Percentiles rank a stretch among this genome's conserved stretches.
phyloP scores from a whole-genome alignment of 768 basidiomycete species.

The Termitomyces sp. region DNA sequence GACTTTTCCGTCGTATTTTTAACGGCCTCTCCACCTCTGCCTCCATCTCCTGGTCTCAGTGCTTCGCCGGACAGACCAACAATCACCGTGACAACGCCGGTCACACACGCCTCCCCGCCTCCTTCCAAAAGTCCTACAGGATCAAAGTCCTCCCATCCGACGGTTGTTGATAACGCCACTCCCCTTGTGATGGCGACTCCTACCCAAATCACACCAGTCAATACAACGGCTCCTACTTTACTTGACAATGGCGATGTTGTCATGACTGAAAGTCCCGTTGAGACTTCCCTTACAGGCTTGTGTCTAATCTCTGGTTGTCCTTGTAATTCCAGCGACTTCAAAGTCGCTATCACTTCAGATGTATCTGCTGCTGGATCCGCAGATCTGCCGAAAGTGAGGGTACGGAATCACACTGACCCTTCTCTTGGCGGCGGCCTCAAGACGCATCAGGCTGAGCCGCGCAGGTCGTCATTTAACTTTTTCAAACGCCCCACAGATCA shows the following conservation, averaged over 20 bases:
- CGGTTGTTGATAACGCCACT: constrained; percentile 23
- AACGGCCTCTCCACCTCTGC: constrained; percentile 12
- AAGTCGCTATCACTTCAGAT: constrained; percentile 3
- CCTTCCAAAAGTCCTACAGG: constrained; percentile 2
- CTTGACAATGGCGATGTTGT: constrained; percentile 18
- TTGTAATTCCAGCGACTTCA: constrained; percentile 10
- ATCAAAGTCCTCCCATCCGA: constrained; percentile 20
- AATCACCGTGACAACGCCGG: constrained; percentile 9
- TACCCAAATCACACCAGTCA: constrained; percentile 14
- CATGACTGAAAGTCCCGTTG: constrained; percentile 34
- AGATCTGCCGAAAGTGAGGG: background rate
- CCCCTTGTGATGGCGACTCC: constrained; percentile 23
- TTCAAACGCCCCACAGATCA: constrained; percentile 24
- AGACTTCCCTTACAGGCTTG: constrained; percentile 12
- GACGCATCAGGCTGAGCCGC: constrained; percentile 9
- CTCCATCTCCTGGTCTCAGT: constrained; percentile 9
- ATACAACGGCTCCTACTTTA: background rate
- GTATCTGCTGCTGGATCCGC: background rate
- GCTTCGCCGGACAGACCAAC: constrained; percentile 2
- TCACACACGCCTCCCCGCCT: constrained; percentile 4
- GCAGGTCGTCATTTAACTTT: constrained; percentile 31
- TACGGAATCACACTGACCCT: constrained; percentile 14
- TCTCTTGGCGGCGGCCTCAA: background rate
- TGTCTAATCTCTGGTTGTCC: constrained; percentile 9
- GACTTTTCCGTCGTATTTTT: background rate